A percentile compares a stretch with the other conserved stretches of the same genome.
phyloP scores from a whole-genome alignment of 2,329 filamentous ascomycete genomes.

The Alternaria burnsii region DNA sequence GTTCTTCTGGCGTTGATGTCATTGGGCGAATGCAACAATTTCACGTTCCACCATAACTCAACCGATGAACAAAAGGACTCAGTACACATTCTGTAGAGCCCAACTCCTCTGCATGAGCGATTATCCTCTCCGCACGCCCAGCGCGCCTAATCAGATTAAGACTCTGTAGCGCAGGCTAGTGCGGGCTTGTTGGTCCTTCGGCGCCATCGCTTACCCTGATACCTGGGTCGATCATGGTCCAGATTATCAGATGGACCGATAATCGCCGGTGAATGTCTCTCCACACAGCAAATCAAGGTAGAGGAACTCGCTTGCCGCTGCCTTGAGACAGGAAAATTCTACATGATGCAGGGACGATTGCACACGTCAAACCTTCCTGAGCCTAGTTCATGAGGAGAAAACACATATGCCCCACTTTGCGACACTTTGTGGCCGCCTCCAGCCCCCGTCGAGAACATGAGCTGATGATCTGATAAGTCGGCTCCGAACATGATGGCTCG shows the following conservation, averaged over 20 bases:
- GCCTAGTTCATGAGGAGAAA: not conserved
- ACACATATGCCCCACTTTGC: constrained; percentile 15
- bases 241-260: constrained; percentile 46
- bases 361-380: not conserved
- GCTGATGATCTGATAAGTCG: constrained; percentile 38
- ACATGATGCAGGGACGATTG: constrained; percentile 7
- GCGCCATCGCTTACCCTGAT: constrained; percentile 26
- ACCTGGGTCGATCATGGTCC: constrained; percentile 25
- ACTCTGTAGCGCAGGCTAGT: constrained; percentile 23
- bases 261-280: constrained; percentile 17
- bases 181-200: constrained; percentile 20
- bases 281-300: constrained; percentile 21
- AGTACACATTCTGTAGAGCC: not conserved
- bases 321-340: not conserved
- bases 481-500: constrained; percentile 10
- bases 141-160: constrained; percentile 35
- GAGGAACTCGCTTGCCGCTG: constrained; percentile 7
- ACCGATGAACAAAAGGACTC: not conserved
- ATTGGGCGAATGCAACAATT: not conserved
- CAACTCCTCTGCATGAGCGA: not conserved
- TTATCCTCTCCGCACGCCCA: constrained; percentile 27
- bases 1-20: not conserved
- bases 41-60: not conserved
- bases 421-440: constrained; percentile 10
- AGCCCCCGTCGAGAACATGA: constrained; percentile 1